phyloP scores from a whole-genome alignment of 805 yeast genomes.

The Nakazawaea sp. region DNA sequence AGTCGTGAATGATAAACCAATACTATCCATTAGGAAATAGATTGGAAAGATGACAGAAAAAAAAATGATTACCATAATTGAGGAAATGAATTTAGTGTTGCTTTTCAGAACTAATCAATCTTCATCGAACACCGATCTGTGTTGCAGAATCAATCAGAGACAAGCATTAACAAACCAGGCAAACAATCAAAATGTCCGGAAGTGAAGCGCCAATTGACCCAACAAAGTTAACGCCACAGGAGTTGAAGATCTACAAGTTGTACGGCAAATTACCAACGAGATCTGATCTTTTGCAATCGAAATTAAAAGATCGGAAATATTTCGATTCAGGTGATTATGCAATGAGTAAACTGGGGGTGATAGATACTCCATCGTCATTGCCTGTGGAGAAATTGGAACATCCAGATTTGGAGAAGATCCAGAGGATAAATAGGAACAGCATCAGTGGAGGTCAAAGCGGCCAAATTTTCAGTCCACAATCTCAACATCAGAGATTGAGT shows the following conservation, averaged over 20 bases:
- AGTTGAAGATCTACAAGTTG: constrained; percentile 65
- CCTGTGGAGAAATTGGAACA: constrained; percentile 30
- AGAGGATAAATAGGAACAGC: constrained; percentile 53
- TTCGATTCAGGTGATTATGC: constrained; percentile 96
- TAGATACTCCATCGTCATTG: constrained; percentile 14
- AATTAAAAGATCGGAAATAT: constrained; percentile 81
- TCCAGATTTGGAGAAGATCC: constrained; percentile 53
- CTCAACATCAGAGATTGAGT: neutral
- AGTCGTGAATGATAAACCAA: too few species aligned
- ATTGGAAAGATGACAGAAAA: too few species aligned
- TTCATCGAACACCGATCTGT: too few species aligned
- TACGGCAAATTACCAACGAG: constrained; percentile 85
- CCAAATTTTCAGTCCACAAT: constrained; percentile 2
- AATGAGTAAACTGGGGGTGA: constrained; percentile 61
- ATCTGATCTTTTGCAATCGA: constrained; percentile 67
- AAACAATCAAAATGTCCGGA: neutral
- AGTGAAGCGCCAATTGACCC: constrained; percentile 31
- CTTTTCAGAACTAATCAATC: too few species aligned
- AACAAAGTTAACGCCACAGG: constrained; percentile 66
- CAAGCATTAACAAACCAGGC: too few species aligned
- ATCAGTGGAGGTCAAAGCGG: constrained; percentile 36
- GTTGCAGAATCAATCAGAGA: too few species aligned
- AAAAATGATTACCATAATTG: too few species aligned
- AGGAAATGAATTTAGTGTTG: too few species aligned
- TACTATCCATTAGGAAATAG: too few species aligned